These are phyloP conservation scores for Malus hybrid DNA, from an alignment of 331 rosid genomes.

Conservation along the genomic window DNA sequence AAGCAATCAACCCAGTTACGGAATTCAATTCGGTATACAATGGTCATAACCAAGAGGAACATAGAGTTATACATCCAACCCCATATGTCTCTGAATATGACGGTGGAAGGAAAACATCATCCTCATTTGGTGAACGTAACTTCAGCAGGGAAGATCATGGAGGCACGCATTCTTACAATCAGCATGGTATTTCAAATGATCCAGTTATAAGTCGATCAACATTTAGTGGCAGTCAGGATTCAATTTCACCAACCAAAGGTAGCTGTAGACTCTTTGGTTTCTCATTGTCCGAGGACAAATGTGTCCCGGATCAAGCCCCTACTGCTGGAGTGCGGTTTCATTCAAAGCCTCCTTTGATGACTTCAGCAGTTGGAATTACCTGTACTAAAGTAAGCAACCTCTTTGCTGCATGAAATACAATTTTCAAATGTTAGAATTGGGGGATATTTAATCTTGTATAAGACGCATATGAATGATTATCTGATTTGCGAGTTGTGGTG, in stretches of 20 bases:
- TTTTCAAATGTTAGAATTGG: not conserved
- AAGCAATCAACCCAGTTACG: constrained; percentile 46
- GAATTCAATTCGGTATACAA: constrained; percentile 25
- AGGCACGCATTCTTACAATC: constrained; percentile 24
- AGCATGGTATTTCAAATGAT: constrained; percentile 23
- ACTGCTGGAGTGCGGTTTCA: constrained; percentile 47
- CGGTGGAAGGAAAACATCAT: constrained; percentile 23
- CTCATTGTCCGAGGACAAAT: constrained; percentile 60
- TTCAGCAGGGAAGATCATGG: constrained; percentile 21
- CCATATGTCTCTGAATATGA: constrained; percentile 30
- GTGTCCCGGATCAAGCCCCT: constrained; percentile 38
- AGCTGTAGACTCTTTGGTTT: constrained; percentile 94
- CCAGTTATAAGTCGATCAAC: constrained; percentile 22
- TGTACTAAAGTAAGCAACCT: constrained; percentile 51
- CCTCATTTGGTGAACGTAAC: constrained; percentile 20
- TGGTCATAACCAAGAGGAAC: constrained; percentile 24
- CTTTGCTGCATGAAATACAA: not conserved
- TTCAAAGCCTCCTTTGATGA: constrained; percentile 41
- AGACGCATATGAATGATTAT: not conserved
- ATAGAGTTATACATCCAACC: constrained; percentile 17
- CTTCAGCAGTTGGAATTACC: constrained; percentile 45
- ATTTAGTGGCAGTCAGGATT: constrained; percentile 38
- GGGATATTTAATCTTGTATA: not conserved
- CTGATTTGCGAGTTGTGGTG: constrained; percentile 15
- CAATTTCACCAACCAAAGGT: constrained; percentile 52